Base-by-base conservation (phyloP, 768 basidiomycete species). In the Pleurotus giganteus region DNA sequence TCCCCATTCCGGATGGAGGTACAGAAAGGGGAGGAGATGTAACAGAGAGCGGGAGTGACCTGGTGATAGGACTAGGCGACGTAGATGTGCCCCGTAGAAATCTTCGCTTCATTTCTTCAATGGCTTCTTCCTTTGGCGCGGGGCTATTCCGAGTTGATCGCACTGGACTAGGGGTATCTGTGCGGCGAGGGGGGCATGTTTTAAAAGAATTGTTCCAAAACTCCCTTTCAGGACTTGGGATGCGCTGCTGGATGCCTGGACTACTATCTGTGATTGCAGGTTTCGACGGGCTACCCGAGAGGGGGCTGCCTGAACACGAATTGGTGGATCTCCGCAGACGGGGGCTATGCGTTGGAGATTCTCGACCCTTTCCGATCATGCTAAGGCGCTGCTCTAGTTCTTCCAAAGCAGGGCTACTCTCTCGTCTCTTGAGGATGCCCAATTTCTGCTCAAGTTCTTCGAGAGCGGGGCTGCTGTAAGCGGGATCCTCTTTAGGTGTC, bases 81-180 rank as follows among this genome's bases (percentile, higher is more conserved):
- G 56, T 45, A 3, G 65, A 60, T 7, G 65, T 62, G 4, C 56
- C 54, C 52, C 67, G 69, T 50, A 83, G 65, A 59, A 85, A 79
- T 36, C 83, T 71, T 60, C 69, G 74, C 67, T 85, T 88, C 81
- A 86, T 83, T 60, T 84, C 80, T 63, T 85, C 79, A 43, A 85
- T 71, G 2, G 82, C 81, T 21, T 82, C 80, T 24, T 70, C 63
- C 4, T 78, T 77, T 5, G 76, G 72, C 19, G 61, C 62, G 28
- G 74, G 68, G 57, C 66, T 74, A 21, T 29, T 52, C n/a, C 62
- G 63, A 7, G 65, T 59, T 0, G 51, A 58, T 23, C 63, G 63
- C 12, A 63, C 32, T 31, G 69, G 67, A 26, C 62, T 70, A 4
- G 59, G 58, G 49, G 57, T 68, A 53, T 58, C 57, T 36, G 56